Base-by-base conservation (phyloP, 2,329 filamentous ascomycete genomes). In the Aspergillus fructus region DNA sequence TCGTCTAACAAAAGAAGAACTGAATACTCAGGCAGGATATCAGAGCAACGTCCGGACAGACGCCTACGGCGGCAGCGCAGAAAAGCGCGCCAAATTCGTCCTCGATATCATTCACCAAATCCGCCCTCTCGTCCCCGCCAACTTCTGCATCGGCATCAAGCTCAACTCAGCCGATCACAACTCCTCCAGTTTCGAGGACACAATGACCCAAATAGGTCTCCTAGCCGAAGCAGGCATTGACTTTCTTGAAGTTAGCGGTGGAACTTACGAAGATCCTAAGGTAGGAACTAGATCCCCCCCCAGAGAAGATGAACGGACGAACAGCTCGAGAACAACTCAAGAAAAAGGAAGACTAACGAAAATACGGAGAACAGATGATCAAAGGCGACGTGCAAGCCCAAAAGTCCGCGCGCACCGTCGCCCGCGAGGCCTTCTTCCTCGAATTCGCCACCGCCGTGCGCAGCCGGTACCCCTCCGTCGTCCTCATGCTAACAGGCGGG, bases 191-290 rank as follows among this genome's bases (percentile, higher is more conserved):
- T 70, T 71, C 19, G 70, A 79, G 9, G 85, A 85, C 12, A 83
- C 79, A 37, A 72, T 89, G 40, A 79, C 83, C 56, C 86, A 89
- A 66, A 75, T 88, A 9, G 5, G 78, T 76, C 40, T 82, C 74
- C 5, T 76, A 1, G 66, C 66, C 13, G 69, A 71, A 11, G 72
- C 71, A 1, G 70, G 71, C 0, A 72, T 90, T 1, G 88, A 90
- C 70, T 89, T 89, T 62, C 72, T 90, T 2, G 87, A 91, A 70
- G 80, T 90, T 24, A 85, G 81, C 17, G 88, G 88, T 0, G 87
- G 88, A 0, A 82, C 71, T 0, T 86, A 83, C 61, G 82, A 86
- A 63, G 71, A 85, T 55, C 78, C 83, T 0, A 64, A 61, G 50
- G 81, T 83, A 65, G 17, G 41, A 30, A 30, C 27, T 11, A 30